These are phyloP conservation scores for Boletus rex-veris DNA, from an alignment of 768 basidiomycete genomes.

Conservation along the genomic window DNA sequence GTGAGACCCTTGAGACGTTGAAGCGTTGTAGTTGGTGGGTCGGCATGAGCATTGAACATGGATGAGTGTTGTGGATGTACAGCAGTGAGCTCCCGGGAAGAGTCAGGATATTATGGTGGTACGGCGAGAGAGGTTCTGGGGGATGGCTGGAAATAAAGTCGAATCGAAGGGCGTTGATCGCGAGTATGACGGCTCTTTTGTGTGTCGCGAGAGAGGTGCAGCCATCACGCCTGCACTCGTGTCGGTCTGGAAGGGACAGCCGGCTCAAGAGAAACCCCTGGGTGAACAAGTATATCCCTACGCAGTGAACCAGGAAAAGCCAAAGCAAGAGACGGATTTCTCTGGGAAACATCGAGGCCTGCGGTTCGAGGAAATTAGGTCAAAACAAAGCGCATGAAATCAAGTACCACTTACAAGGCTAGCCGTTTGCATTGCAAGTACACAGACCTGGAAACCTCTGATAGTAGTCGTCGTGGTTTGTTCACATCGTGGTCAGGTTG, in stretches of 20 bases:
- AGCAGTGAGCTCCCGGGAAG: conserved; percentile 66
- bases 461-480: too few relatives aligned
- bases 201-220: conserved; percentile 51
- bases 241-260: conserved; percentile 27
- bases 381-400: neutral
- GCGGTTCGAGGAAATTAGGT: neutral
- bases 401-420: neutral
- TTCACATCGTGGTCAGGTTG: too few relatives aligned
- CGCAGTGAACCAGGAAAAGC: conserved; percentile 64
- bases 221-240: conserved; percentile 56
- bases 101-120: conserved; percentile 80
- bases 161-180: conserved; percentile 91
- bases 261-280: conserved; percentile 89
- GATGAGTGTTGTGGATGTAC: conserved; percentile 69
- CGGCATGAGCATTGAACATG: conserved; percentile 85
- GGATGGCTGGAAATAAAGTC: conserved; percentile 84
- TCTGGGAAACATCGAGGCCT: conserved; percentile 12
- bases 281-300: conserved; percentile 86
- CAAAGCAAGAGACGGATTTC: conserved; percentile 42
- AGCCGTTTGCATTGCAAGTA: too few relatives aligned
- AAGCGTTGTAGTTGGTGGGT: conserved; percentile 93
- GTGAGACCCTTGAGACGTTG: conserved; percentile 95
- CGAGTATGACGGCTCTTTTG: conserved; percentile 74
- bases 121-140: conserved; percentile 50
- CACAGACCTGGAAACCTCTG: too few relatives aligned